These are phyloP conservation scores for Arthrinium puccinioides DNA, from an alignment of 2,329 filamentous ascomycete genomes.

Conservation along the genomic window DNA sequence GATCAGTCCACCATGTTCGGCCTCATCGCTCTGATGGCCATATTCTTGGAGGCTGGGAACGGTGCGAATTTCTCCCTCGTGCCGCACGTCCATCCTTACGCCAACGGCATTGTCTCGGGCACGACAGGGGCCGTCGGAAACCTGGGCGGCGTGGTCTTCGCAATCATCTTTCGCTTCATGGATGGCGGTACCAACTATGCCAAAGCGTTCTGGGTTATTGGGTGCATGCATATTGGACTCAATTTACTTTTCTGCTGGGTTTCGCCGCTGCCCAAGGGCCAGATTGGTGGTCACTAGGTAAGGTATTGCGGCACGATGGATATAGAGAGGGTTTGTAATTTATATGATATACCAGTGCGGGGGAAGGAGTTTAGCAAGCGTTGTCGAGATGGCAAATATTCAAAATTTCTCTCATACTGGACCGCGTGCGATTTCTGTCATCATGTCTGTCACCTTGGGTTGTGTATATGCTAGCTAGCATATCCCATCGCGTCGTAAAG, in stretches of 20 bases:
- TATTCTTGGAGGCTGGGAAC: slow-evolving; percentile 81
- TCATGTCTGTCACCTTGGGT: no score
- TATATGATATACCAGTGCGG: no score
- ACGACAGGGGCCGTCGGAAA: slow-evolving; percentile 76
- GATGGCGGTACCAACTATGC: slow-evolving; percentile 57
- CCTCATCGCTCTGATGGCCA: slow-evolving; percentile 66
- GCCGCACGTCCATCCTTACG: slow-evolving; percentile 75
- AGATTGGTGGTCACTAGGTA: slow-evolving; percentile 36
- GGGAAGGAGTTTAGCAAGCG: no score
- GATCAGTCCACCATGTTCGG: slow-evolving; percentile 62
- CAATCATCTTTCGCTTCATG: slow-evolving; percentile 73
- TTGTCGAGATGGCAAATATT: no score
- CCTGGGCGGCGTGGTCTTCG: slow-evolving; percentile 77
- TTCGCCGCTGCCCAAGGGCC: slow-evolving; percentile 45
- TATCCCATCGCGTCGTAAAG: no score
- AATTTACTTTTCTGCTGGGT: slow-evolving; percentile 57
- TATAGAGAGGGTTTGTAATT: no score
- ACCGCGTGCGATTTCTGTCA: no score
- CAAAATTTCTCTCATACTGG: no score
- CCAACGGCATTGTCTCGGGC: slow-evolving; percentile 74
- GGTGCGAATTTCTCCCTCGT: slow-evolving; percentile 82
- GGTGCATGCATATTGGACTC: slow-evolving; percentile 63
- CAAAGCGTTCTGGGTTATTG: slow-evolving; percentile 74
- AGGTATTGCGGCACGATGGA: not conserved
- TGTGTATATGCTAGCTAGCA: no score